These are phyloP conservation scores for Roridomyces roridus DNA, from an alignment of 768 basidiomycete genomes.

Conservation along the genomic window DNA sequence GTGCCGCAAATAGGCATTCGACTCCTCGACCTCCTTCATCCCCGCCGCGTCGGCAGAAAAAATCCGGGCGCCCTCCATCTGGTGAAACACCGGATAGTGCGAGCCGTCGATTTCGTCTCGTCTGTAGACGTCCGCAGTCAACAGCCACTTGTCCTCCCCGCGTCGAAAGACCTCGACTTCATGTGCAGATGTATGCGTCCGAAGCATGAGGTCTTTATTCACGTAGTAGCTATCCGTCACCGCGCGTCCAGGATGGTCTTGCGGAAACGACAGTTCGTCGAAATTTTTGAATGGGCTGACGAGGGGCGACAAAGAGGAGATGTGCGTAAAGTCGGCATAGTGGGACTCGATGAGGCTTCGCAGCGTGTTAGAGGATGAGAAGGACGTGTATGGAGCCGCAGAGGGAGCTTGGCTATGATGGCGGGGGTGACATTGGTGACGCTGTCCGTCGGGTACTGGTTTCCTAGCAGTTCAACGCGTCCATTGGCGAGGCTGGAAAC, in stretches of 20 bases:
- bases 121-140: constrained; percentile 96
- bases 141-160: constrained; percentile 83
- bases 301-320: constrained; percentile 83
- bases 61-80: constrained; percentile 93
- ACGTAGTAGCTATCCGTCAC: constrained; percentile 96
- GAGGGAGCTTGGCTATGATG: constrained; percentile 81
- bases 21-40: constrained; percentile 68
- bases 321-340: constrained; percentile 74
- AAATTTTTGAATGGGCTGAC: constrained; percentile 94
- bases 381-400: constrained; percentile 76
- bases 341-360: constrained; percentile 85
- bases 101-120: constrained; percentile 97
- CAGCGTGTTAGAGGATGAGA: constrained; percentile 88
- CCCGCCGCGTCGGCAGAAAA: constrained; percentile 65
- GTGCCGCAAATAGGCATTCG: constrained; percentile 68
- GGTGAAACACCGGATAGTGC: constrained; percentile 98
- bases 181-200: constrained; percentile 98
- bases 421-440: constrained; percentile 86
- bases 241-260: constrained; percentile 91
- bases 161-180: constrained; percentile 89
- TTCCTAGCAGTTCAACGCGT: constrained; percentile 61
- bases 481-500: constrained; percentile 11
- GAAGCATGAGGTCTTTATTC: constrained; percentile 88
- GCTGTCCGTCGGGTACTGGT: constrained; percentile 75
- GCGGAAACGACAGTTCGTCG: constrained; percentile 93